Conservation (phyloP, 192 early-diverging fungal species). For the Gaertneriomyces sp. region DNA sequence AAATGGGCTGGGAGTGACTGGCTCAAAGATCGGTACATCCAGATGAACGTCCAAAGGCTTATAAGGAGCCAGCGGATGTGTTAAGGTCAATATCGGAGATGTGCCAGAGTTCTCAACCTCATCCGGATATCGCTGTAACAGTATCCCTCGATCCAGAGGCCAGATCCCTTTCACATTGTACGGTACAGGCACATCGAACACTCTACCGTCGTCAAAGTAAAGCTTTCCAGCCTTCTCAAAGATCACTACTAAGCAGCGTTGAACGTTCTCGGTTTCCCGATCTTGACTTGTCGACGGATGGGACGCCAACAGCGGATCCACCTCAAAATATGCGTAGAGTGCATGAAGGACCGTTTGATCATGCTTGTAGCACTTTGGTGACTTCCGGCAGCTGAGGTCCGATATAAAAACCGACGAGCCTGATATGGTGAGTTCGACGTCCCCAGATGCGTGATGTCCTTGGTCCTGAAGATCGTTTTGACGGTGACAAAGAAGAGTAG, state of each 20-base stretch:
- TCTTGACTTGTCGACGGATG: background rate
- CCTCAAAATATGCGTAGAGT: background rate
- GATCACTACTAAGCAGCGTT: conserved; percentile 10
- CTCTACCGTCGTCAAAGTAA: conserved; percentile 10
- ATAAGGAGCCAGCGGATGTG: conserved; percentile 47
- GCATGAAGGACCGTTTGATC: no score
- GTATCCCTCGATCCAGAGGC: conserved; percentile 45
- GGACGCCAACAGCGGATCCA: background rate
- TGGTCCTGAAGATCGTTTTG: no score
- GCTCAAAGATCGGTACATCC: background rate
- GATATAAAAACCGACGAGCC: no score
- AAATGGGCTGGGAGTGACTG: background rate
- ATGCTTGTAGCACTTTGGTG: no score
- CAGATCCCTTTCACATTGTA: conserved; percentile 39
- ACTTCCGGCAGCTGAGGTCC: no score
- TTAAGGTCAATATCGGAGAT: conserved; percentile 41
- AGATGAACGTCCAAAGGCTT: conserved; percentile 32
- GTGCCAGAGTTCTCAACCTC: conserved; percentile 14
- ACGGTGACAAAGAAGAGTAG: no score
- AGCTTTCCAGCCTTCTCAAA: background rate
- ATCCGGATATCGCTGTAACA: conserved; percentile 35
- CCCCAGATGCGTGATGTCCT: no score
- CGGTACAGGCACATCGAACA: conserved; percentile 27
- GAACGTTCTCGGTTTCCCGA: background rate
- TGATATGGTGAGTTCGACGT: no score